Percentiles rank a stretch among this genome's conserved stretches.
Conservation (phyloP, 495 filamentous ascomycete species). For the Sporormia fimetaria region DNA sequence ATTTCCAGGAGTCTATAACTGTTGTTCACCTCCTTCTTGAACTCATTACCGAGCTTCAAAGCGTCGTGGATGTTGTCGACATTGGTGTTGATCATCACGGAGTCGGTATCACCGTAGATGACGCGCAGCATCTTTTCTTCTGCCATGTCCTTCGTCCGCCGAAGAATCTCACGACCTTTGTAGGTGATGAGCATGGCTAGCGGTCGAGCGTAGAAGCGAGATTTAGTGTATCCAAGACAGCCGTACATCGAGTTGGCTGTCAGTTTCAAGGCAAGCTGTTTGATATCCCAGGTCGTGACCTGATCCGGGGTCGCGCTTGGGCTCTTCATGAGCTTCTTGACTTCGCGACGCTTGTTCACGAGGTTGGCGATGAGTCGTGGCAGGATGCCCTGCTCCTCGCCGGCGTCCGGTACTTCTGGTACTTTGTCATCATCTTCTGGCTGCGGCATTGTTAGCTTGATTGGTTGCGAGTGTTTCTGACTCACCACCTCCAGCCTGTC, state of each 20-base stretch:
- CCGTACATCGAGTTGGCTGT: constrained; percentile 99
- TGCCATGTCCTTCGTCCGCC: constrained; percentile 86
- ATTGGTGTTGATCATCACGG: constrained; percentile 99
- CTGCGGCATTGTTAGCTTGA: constrained; percentile 32
- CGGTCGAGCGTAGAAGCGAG: constrained; percentile 90
- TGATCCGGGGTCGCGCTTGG: constrained; percentile 76
- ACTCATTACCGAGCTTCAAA: constrained; percentile 72
- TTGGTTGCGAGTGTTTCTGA: constrained; percentile 6
- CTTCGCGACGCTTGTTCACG: constrained; percentile 74
- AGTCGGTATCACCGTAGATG: constrained; percentile 98
- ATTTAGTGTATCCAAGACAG: constrained; percentile 89
- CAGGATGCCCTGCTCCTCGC: constrained; percentile 67
- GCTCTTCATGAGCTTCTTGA: constrained; percentile 94
- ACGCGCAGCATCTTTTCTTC: constrained; percentile 79
- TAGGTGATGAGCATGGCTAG: constrained; percentile 91
- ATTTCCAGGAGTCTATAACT: constrained; percentile 85
- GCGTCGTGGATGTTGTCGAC: constrained; percentile 87
- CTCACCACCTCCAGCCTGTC: constrained; percentile 56
- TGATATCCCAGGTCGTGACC: constrained; percentile 93
- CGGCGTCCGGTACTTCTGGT: constrained; percentile 48
- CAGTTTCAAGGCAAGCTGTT: constrained; percentile 89
- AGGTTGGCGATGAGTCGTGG: constrained; percentile 83
- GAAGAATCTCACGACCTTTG: constrained; percentile 95
- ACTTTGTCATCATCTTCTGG: constrained; percentile 71
- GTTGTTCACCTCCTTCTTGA: constrained; percentile 75